These are phyloP conservation scores for Vitis hybrid DNA, from an alignment of 177 flowering plant genomes.

Conservation along the genomic window DNA sequence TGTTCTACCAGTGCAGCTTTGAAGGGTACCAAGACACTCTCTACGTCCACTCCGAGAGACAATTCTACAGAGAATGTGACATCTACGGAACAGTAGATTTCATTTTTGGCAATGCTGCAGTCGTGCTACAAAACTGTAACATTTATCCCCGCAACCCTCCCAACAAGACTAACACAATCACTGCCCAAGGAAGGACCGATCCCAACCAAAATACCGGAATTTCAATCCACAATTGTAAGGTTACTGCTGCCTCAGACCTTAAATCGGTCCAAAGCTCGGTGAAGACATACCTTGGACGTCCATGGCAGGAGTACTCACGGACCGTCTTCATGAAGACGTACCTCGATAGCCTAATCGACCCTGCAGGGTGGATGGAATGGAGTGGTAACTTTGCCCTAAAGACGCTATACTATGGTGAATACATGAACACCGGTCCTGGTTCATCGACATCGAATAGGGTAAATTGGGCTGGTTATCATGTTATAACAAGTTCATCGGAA, in stretches of 20 bases:
- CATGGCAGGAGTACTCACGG: conserved; percentile 68
- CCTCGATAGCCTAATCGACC: conserved; percentile 43
- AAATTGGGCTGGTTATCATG: conserved; percentile 54
- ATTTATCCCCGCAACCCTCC: conserved; percentile 50
- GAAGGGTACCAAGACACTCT: conserved; percentile 88
- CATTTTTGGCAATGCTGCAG: conserved; percentile 83
- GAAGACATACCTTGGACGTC: conserved; percentile 58
- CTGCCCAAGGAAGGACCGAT: conserved; percentile 74
- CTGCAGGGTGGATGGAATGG: conserved; percentile 70
- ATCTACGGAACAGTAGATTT: conserved; percentile 79
- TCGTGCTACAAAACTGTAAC: conserved; percentile 66
- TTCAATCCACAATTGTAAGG: conserved; percentile 42
- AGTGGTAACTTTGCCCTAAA: conserved; percentile 52
- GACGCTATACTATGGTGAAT: conserved; percentile 68
- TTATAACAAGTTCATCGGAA: conserved; percentile 35
- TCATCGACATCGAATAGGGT: conserved; percentile 52
- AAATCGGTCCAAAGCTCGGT: conserved; percentile 34
- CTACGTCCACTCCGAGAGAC: conserved; percentile 59
- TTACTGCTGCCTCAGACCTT: conserved; percentile 52
- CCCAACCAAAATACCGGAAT: conserved; percentile 78
- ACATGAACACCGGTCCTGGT: conserved; percentile 62
- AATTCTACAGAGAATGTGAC: conserved; percentile 68
- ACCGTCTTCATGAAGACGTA: conserved; percentile 49
- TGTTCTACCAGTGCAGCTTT: conserved; percentile 67
- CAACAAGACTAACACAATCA: conserved; percentile 43